Percentiles rank a stretch among this genome's conserved stretches.
Evolutionary conservation across 1,284 basidiomycete genomes (phyloP).

Genomic region (Cutaneotrichosporon cyanovorans): DNA sequence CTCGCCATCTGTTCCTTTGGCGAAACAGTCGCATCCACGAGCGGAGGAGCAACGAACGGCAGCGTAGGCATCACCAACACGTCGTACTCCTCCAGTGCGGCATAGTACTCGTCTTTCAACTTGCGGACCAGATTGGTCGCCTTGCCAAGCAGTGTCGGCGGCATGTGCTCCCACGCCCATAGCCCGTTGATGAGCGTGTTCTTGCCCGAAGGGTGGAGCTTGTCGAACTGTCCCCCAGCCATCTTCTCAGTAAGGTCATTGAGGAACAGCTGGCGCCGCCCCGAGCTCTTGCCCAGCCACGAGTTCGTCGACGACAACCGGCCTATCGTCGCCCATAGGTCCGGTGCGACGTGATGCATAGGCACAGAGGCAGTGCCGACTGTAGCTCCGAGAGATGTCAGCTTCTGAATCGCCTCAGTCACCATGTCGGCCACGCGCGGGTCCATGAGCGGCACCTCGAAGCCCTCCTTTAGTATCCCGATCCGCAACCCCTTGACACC

Average conservation of each 20-base stretch:
- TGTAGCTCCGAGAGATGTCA: conserved; percentile 14
- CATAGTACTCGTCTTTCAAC: conserved; percentile 47
- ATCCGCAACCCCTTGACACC: conserved; percentile 45
- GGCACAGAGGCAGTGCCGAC: conserved; percentile 18
- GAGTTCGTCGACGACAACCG: conserved; percentile 27
- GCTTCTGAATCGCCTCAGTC: conserved; percentile 8
- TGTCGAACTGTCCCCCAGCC: conserved; percentile 47
- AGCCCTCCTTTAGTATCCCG: conserved; percentile 48
- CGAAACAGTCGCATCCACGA: conserved; percentile 7
- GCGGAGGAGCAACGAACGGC: conserved; percentile 19
- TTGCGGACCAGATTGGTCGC: conserved; percentile 42
- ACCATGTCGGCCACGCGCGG: conserved; percentile 15
- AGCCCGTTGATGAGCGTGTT: conserved; percentile 55
- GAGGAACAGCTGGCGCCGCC: conserved; percentile 44
- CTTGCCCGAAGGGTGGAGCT: conserved; percentile 45
- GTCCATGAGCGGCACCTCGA: conserved; percentile 40
- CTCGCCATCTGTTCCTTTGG: conserved; percentile 21
- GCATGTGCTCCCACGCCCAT: conserved; percentile 24
- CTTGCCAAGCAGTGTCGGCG: conserved; percentile 22
- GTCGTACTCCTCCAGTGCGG: conserved; percentile 44
- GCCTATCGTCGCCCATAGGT: conserved; percentile 24
- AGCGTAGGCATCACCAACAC: conserved; percentile 50
- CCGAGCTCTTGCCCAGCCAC: conserved; percentile 31
- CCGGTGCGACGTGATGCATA: conserved; percentile 26
- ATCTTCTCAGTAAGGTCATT: conserved; percentile 46